These are phyloP conservation scores for Novymonas esmeraldas DNA, from an alignment of 208 protist genomes.

Conservation along the genomic window DNA sequence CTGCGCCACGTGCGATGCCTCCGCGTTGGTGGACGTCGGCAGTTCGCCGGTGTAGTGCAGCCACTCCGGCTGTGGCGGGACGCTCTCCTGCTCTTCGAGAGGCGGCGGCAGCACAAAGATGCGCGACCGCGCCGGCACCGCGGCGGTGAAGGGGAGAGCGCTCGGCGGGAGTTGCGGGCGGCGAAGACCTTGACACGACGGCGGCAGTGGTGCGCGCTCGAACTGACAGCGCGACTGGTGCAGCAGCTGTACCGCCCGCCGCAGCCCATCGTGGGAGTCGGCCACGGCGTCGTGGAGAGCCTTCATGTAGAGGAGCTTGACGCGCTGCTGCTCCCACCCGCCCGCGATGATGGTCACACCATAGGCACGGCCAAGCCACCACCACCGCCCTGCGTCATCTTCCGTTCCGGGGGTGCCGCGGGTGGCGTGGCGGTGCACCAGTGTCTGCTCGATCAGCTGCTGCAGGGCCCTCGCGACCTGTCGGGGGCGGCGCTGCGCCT, in stretches of 20 bases:
- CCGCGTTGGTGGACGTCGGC: slow-evolving; percentile 7
- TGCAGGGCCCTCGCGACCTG: slow-evolving; percentile 16
- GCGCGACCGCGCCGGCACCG: slow-evolving; percentile 10
- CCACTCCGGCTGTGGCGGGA: slow-evolving; percentile 19
- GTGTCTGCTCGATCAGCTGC: slow-evolving; percentile 16
- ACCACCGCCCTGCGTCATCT: slow-evolving; percentile 7
- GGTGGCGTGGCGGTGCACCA: slow-evolving; percentile 17
- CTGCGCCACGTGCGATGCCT: slow-evolving; percentile 17
- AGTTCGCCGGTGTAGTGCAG: slow-evolving; percentile 34
- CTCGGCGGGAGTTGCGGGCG: background rate
- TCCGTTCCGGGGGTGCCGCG: background rate
- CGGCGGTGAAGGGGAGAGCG: slow-evolving; percentile 15
- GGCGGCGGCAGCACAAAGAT: slow-evolving; percentile 25
- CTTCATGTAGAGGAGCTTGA: slow-evolving; percentile 37
- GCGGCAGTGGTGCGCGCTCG: background rate
- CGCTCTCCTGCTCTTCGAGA: slow-evolving; percentile 4
- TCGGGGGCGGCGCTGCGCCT: slow-evolving; percentile 11
- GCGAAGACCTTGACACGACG: slow-evolving; percentile 4
- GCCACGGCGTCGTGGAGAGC: slow-evolving; percentile 27
- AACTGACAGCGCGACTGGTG: slow-evolving; percentile 27
- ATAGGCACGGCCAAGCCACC: slow-evolving; percentile 28
- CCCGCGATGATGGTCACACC: slow-evolving; percentile 29
- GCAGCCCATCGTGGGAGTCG: slow-evolving; percentile 13
- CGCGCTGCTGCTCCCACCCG: slow-evolving; percentile 35
- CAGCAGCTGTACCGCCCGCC: slow-evolving; percentile 13